Percentiles rank a stretch among this genome's conserved stretches.
Evolutionary conservation across 2,329 filamentous ascomycete genomes (phyloP).

Genomic region (Colletotrichum sp.): DNA sequence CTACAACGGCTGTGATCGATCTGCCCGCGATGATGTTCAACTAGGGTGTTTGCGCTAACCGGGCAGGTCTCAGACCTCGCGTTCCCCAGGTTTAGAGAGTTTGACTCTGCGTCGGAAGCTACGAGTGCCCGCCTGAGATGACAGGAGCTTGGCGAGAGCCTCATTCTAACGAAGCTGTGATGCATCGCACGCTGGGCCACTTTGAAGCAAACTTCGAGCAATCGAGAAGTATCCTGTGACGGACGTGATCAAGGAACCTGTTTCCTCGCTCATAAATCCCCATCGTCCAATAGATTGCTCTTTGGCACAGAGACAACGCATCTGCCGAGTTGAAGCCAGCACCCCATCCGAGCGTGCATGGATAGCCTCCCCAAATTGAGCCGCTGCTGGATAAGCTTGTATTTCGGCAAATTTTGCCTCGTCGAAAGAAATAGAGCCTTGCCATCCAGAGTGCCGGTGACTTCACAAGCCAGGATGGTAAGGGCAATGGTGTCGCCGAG

Average conservation of each 20-base stretch:
- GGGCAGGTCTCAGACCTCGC: neutral
- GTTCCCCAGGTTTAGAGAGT: neutral
- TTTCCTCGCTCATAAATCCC: neutral
- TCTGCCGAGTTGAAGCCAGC: neutral
- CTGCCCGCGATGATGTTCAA: neutral
- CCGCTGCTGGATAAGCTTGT: neutral
- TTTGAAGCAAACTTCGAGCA: neutral
- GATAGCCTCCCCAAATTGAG: neutral
- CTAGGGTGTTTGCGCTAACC: neutral
- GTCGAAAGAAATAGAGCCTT: neutral
- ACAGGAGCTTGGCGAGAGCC: neutral
- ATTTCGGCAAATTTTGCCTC: neutral
- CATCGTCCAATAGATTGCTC: rapidly evolving
- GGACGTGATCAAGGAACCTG: neutral
- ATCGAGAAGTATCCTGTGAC: rapidly evolving
- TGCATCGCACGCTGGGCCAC: rapidly evolving
- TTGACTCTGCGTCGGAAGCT: neutral
- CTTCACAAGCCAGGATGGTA: neutral
- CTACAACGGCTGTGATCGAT: neutral
- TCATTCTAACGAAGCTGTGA: neutral
- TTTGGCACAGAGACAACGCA: neutral
- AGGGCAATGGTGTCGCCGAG: neutral
- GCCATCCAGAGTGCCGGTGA: neutral
- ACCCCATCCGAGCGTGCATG: neutral
- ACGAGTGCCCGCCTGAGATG: neutral